Evolutionary conservation across 23 red algal species (phyloP).

Genomic region (Rhodosorus marinus): DNA sequence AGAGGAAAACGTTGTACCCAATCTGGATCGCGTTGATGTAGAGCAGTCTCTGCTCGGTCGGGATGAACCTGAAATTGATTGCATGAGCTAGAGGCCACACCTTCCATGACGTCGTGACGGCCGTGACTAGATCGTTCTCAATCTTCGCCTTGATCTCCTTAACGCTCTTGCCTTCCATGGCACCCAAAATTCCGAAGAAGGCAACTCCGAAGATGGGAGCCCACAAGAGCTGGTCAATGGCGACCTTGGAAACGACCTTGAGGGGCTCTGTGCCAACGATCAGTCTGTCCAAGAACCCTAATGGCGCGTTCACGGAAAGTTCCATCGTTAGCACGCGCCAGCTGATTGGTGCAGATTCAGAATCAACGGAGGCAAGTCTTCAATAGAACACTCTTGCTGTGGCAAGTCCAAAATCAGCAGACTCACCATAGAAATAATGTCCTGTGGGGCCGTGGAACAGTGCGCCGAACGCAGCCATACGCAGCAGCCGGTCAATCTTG

Average conservation of each 20-base stretch:
- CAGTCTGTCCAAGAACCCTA: no score
- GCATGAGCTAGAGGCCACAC: slow-evolving; percentile 96
- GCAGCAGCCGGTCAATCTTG: slow-evolving; percentile 34
- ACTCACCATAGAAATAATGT: slow-evolving; percentile 57
- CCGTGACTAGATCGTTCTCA: slow-evolving; percentile 55
- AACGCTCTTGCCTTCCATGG: slow-evolving; percentile 30
- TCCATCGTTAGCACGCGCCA: no score
- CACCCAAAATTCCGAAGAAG: slow-evolving; percentile 57
- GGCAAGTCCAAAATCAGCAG: no score
- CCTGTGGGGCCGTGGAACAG: slow-evolving; percentile 86
- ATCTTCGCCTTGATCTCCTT: slow-evolving; percentile 59
- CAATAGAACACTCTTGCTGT: no score
- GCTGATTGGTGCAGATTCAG: no score
- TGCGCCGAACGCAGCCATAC: slow-evolving; percentile 77
- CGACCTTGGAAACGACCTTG: slow-evolving; percentile 79
- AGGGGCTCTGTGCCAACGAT: slow-evolving; percentile 52
- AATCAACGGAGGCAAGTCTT: no score
- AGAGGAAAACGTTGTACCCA: slow-evolving; percentile 48
- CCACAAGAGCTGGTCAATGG: slow-evolving; percentile 82
- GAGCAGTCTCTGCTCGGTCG: slow-evolving; percentile 64
- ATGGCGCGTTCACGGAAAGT: no score
- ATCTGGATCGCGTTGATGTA: slow-evolving; percentile 95
- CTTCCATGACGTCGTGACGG: slow-evolving; percentile 79
- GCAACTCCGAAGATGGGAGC: slow-evolving; percentile 79
- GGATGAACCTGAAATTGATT: slow-evolving; percentile 83